A percentile compares a stretch with the other conserved stretches of the same genome.
phyloP scores from a whole-genome alignment of 495 filamentous ascomycete species.

The Hypoxylon fuscum region DNA sequence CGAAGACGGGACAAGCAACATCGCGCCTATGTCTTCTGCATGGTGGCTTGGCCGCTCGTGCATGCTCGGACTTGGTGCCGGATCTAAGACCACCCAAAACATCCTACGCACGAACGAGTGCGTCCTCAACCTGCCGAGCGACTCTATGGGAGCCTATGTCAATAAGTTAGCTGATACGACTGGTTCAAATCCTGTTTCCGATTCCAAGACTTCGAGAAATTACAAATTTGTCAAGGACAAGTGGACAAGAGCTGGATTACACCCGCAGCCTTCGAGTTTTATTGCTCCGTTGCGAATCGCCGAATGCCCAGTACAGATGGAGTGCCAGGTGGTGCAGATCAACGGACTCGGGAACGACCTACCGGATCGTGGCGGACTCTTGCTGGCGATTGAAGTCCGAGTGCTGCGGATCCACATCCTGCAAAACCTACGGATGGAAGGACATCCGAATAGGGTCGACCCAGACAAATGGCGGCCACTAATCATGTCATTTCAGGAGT shows the following conservation, averaged over 20 bases:
- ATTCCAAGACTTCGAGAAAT: slow-evolving; percentile 37
- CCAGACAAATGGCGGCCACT: slow-evolving; percentile 53
- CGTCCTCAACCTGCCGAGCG: slow-evolving; percentile 55
- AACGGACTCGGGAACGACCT: slow-evolving; percentile 48
- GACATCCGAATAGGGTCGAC: slow-evolving; percentile 52
- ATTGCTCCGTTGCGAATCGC: slow-evolving; percentile 43
- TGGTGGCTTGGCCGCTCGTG: slow-evolving; percentile 59
- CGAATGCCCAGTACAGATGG: slow-evolving; percentile 57
- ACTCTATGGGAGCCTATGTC: slow-evolving; percentile 49
- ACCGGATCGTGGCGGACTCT: slow-evolving; percentile 35
- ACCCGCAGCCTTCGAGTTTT: slow-evolving; percentile 46
- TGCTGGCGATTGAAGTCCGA: slow-evolving; percentile 46
- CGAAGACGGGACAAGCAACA: slow-evolving; percentile 53
- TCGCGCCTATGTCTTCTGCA: slow-evolving; percentile 56
- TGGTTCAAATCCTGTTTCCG: slow-evolving; percentile 43
- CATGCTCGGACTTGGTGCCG: slow-evolving; percentile 51
- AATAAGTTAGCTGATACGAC: slow-evolving; percentile 55
- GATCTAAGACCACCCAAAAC: slow-evolving; percentile 54
- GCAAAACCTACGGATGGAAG: slow-evolving; percentile 43
- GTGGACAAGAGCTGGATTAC: slow-evolving; percentile 47
- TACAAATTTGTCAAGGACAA: slow-evolving; percentile 55
- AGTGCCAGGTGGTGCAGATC: slow-evolving; percentile 47
- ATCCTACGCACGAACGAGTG: slow-evolving; percentile 55
- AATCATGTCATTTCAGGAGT: slow-evolving; percentile 55
- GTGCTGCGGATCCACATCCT: slow-evolving; percentile 44